Percentiles rank a stretch among this genome's conserved stretches.
Evolutionary conservation across 2,329 filamentous ascomycete genomes (phyloP).

Genomic region (Aureobasidium sp.): DNA sequence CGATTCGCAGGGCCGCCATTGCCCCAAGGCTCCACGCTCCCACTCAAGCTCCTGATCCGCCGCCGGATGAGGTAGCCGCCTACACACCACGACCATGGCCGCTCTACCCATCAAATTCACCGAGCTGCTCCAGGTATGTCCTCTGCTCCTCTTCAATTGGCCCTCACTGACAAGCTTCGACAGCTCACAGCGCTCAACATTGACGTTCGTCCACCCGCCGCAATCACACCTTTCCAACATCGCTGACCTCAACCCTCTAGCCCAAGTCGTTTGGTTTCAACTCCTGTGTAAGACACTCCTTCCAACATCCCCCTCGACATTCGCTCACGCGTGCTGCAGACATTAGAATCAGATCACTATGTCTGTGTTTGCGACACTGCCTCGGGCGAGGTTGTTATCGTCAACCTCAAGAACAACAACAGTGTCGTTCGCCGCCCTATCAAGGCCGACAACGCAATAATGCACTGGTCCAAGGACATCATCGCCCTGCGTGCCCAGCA

Average conservation of each 20-base stretch:
- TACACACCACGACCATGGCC: slow-evolving; percentile 40
- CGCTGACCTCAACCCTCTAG: slow-evolving; percentile 30
- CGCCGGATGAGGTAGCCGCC: slow-evolving; percentile 15
- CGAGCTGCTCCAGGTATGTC: slow-evolving; percentile 68
- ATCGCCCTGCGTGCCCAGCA: slow-evolving; percentile 94
- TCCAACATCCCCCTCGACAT: slow-evolving; percentile 17
- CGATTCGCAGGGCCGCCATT: not conserved
- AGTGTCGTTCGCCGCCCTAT: slow-evolving; percentile 90
- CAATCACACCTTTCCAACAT: not conserved
- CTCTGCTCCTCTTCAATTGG: slow-evolving; percentile 23
- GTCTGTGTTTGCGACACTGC: slow-evolving; percentile 86
- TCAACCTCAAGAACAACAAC: slow-evolving; percentile 96
- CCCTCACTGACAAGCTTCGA: slow-evolving; percentile 20
- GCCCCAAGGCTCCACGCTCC: slow-evolving; percentile 4
- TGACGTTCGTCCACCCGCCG: slow-evolving; percentile 31
- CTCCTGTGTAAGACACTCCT: slow-evolving; percentile 58
- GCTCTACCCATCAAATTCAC: slow-evolving; percentile 86
- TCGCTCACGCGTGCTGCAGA: slow-evolving; percentile 45
- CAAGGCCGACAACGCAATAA: slow-evolving; percentile 98
- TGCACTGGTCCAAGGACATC: slow-evolving; percentile 95
- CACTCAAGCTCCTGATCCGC: slow-evolving; percentile 13
- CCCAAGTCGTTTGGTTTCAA: slow-evolving; percentile 73
- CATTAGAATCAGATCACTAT: slow-evolving; percentile 93
- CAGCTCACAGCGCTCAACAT: slow-evolving; percentile 41
- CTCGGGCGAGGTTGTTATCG: slow-evolving; percentile 88